A percentile compares a stretch with the other conserved stretches of the same genome.
phyloP scores from a whole-genome alignment of 148 eudicot species.

The Oxyria digyna region DNA sequence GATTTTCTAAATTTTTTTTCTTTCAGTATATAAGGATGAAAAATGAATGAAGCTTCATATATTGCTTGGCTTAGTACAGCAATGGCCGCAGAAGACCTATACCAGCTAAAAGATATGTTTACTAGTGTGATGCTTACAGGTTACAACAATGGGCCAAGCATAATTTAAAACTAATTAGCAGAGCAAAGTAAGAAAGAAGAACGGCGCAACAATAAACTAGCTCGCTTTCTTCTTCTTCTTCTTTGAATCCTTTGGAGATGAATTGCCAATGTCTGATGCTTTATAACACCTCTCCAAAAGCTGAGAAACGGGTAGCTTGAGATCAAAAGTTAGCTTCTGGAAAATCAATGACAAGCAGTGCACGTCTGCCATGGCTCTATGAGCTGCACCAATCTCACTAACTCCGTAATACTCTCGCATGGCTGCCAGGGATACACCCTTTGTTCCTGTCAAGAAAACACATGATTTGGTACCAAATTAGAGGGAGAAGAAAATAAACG shows the following conservation, averaged over 20 bases:
- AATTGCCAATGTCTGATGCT: conserved; percentile 19
- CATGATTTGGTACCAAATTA: neutral
- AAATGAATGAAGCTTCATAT: neutral
- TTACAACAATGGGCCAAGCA: conserved; percentile 1
- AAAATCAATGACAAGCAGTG: conserved; percentile 34
- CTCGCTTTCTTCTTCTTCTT: conserved; percentile 20
- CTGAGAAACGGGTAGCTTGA: conserved; percentile 37
- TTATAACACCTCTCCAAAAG: conserved; percentile 43
- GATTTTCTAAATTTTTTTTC: neutral
- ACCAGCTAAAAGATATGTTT: neutral
- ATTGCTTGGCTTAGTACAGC: neutral
- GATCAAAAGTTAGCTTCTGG: conserved; percentile 44
- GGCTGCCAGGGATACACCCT: conserved; percentile 25
- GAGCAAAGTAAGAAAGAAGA: neutral
- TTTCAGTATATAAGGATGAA: neutral
- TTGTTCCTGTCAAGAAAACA: conserved; percentile 26
- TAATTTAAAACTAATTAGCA: neutral
- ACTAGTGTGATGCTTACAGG: neutral
- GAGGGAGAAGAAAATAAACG: neutral
- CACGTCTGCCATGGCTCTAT: conserved; percentile 82
- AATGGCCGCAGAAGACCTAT: neutral
- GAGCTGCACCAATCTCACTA: conserved; percentile 41
- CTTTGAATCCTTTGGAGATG: too few species aligned
- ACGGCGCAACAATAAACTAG: conserved; percentile 17
- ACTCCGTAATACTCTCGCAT: conserved; percentile 51